Evolutionary conservation across 192 early-diverging fungal species (phyloP).

Genomic region (Coemansia reversa): DNA sequence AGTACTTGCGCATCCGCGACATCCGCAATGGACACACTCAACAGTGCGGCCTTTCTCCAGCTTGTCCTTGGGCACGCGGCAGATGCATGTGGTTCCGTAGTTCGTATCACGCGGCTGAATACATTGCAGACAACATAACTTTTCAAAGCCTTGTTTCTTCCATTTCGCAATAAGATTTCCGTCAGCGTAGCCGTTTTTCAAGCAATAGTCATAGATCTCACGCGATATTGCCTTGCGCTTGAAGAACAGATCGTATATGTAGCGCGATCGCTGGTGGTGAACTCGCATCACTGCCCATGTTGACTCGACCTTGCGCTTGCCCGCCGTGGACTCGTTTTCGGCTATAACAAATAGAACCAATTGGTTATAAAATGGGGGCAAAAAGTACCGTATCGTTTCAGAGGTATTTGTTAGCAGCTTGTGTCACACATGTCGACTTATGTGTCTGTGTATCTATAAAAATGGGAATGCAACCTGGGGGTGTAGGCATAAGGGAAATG

Average conservation of each 20-base stretch:
- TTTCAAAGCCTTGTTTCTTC: conserved; percentile 97
- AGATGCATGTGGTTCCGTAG: conserved; percentile 96
- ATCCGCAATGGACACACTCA: conserved; percentile 95
- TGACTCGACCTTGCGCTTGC: conserved; percentile 90
- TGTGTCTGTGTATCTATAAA: background rate
- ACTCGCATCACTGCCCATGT: conserved; percentile 93
- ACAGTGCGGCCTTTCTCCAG: conserved; percentile 87
- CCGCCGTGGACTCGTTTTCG: conserved; percentile 92
- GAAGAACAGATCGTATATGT: conserved; percentile 96
- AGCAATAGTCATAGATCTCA: conserved; percentile 89
- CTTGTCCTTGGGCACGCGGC: conserved; percentile 90
- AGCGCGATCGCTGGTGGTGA: conserved; percentile 96
- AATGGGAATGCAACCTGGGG: background rate
- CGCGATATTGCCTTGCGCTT: conserved; percentile 91
- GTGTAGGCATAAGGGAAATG: background rate
- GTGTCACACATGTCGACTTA: background rate
- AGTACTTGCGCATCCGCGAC: conserved; percentile 72
- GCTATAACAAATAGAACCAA: conserved; percentile 55
- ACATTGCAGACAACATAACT: conserved; percentile 94
- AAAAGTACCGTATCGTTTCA: background rate
- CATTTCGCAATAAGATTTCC: conserved; percentile 95
- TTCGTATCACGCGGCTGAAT: conserved; percentile 97
- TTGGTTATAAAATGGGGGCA: background rate
- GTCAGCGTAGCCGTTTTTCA: conserved; percentile 92
- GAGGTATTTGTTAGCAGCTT: background rate